These are phyloP conservation scores for Taxillus chinensis DNA, from an alignment of 164 flowering plant species.

Conservation along the genomic window DNA sequence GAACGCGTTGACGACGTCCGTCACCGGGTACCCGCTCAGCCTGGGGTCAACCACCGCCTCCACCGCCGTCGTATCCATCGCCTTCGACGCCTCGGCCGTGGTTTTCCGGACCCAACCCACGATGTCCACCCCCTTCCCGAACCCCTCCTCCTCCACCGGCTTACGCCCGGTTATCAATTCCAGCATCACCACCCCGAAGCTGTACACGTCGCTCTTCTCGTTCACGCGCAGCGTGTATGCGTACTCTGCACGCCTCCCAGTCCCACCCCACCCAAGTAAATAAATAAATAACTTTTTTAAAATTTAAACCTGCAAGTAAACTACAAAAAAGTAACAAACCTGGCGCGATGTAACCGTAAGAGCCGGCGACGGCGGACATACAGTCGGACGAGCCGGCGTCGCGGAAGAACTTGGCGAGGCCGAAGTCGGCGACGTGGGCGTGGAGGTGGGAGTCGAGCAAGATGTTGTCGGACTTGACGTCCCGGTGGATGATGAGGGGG, in stretches of 20 bases:
- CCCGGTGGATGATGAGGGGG: constrained; percentile 79
- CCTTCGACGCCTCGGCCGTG: constrained; percentile 42
- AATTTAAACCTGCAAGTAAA: background rate
- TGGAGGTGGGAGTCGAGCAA: constrained; percentile 68
- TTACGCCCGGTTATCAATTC: constrained; percentile 77
- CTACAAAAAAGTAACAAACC: constrained; percentile 27
- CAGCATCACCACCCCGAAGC: constrained; percentile 86
- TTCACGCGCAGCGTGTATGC: constrained; percentile 87
- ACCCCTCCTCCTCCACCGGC: constrained; percentile 88
- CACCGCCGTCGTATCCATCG: constrained; percentile 45
- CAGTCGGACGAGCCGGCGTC: constrained; percentile 77
- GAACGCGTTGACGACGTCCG: constrained; percentile 53
- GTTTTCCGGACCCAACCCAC: constrained; percentile 77
- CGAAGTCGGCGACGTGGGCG: constrained; percentile 97
- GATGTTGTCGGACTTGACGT: constrained; percentile 84
- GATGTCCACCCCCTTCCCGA: constrained; percentile 91
- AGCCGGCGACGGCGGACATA: constrained; percentile 94
- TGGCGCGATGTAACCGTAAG: constrained; percentile 97
- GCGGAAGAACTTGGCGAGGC: constrained; percentile 80
- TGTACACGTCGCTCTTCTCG: constrained; percentile 95
- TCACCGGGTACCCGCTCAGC: constrained; percentile 47
- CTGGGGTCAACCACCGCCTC: constrained; percentile 60
- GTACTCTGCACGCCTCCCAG: constrained; percentile 41
- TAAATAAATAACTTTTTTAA: too few species aligned
- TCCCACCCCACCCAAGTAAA: background rate